Evolutionary conservation across 108 stramenopile species (phyloP).

Genomic region (Cyclotella kingstonii): DNA sequence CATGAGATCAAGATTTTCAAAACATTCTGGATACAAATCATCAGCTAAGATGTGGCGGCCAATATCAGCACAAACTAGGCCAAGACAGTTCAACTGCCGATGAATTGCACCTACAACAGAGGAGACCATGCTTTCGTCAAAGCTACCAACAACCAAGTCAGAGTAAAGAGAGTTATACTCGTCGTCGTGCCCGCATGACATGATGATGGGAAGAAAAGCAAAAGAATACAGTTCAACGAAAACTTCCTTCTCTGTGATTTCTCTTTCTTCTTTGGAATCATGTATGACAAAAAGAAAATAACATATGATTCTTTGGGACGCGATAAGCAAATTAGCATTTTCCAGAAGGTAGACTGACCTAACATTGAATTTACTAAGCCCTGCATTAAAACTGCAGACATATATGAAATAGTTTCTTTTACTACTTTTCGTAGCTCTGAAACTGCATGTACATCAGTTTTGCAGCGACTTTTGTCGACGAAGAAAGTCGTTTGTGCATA

Average conservation of each 20-base stretch:
- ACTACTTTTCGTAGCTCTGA: constrained; percentile 49
- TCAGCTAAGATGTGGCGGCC: constrained; percentile 36
- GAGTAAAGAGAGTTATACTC: constrained; percentile 54
- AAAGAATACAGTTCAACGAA: constrained; percentile 48
- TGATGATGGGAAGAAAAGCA: constrained; percentile 60
- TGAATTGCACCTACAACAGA: constrained; percentile 48
- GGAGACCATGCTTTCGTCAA: constrained; percentile 17
- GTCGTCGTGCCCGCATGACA: constrained; percentile 51
- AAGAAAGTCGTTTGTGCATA: constrained; percentile 63
- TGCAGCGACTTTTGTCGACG: constrained; percentile 51
- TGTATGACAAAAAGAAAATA: neutral
- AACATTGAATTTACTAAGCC: constrained; percentile 58
- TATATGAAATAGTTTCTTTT: constrained; percentile 65
- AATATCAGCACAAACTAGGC: constrained; percentile 67
- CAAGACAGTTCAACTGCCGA: constrained; percentile 66
- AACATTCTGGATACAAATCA: constrained; percentile 16
- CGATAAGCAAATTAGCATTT: neutral
- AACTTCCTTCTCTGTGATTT: constrained; percentile 39
- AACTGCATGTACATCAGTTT: constrained; percentile 41
- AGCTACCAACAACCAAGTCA: constrained; percentile 36
- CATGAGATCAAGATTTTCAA: constrained; percentile 48
- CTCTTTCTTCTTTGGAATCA: constrained; percentile 42
- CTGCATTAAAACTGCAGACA: constrained; percentile 72
- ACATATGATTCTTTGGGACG: neutral
- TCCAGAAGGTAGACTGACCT: constrained; percentile 16